Evolutionary conservation across 352 stramenopile genomes (phyloP), one percentile per base, ranked within the genome.

Genomic region (Phytophthora kernoviae): DNA sequence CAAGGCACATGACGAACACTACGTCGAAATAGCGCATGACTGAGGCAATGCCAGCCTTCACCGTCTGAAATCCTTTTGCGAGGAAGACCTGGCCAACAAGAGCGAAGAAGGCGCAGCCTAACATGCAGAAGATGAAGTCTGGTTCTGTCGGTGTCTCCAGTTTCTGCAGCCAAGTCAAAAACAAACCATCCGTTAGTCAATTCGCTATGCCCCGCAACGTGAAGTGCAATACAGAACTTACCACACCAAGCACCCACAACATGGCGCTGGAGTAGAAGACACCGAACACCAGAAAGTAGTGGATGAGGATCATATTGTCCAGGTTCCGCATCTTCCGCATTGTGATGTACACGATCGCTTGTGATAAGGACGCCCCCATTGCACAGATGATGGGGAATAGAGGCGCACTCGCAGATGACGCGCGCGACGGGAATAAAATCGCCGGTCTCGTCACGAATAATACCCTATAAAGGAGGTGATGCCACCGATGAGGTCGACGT

Each of bases 1-100:
- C 81, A 45, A 77, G 58, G 8, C 79, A 53, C 48, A 91, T 75
- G 42, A 91, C 79, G 45, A 88, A 91, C 0, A 91, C 61, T 27
- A 91, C 72, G 71, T 91, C 75, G 40, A 88, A 83, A 54, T 89
- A 88, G 24, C 73, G 68, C 77, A 91, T 87, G 60, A 87, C 77
- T 2, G 79, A 88, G 2, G 70, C 77, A 46, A 91, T 79, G 2
- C 77, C 81, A 0, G 77, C 77, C 34, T 84, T 76, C 37, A 85
- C 81, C 4, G 70, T 68, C 66, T 91, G 77, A 27, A 88, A 78
- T 6, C 81, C 79, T 14, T 73, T 71, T 12, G 81, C 85, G 46
- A 88, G 62, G 59, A 84, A 84, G 40, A 84, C 45, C 53, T 81
- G 61, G 0, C 77, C 79, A 24, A 91, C 27, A n/a, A 71, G 73